Percentiles rank a stretch among this genome's conserved stretches.
phyloP scores from a whole-genome alignment of 1,139 yeast species.

The Suhomyces atakaporum region DNA sequence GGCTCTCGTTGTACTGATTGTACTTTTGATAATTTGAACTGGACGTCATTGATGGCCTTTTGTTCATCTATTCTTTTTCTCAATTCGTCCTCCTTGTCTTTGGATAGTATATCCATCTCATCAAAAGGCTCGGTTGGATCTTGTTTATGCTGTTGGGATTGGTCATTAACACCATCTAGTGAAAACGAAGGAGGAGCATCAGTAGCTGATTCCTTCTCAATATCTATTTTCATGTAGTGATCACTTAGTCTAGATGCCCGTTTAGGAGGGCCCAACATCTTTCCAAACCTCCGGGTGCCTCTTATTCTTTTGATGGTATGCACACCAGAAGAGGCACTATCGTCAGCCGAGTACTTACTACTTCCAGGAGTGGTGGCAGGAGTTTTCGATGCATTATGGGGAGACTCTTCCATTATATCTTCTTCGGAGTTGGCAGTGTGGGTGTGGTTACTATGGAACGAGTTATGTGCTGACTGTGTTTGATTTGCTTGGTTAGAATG shows the following conservation, averaged over 20 bases:
- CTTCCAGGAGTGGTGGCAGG: conserved; percentile 25
- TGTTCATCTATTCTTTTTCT: conserved; percentile 32
- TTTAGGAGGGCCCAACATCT: conserved; percentile 43
- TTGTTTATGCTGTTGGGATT: neutral
- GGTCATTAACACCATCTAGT: conserved; percentile 15
- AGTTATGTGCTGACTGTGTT: conserved; percentile 3
- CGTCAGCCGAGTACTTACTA: conserved; percentile 9
- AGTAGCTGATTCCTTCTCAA: conserved; percentile 3
- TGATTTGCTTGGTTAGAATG: conserved; percentile 5
- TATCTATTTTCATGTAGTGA: conserved; percentile 7
- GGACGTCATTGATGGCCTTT: conserved; percentile 21
- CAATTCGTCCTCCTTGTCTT: conserved; percentile 29
- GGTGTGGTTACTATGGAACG: conserved; percentile 15
- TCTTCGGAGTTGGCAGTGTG: conserved; percentile 19
- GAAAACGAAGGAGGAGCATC: conserved; percentile 19
- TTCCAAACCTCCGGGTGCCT: conserved; percentile 39
- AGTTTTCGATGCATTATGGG: conserved; percentile 16
- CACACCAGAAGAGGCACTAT: conserved; percentile 9
- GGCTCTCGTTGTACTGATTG: neutral
- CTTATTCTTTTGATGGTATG: conserved; percentile 28
- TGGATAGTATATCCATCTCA: conserved; percentile 15
- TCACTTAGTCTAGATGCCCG: conserved; percentile 31
- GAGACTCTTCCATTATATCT: conserved; percentile 16
- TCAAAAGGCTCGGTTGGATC: neutral
- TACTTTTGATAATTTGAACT: conserved; percentile 6